Conservation (phyloP, 2,329 filamentous ascomycete genomes). For the Ceratocystis diversiconidia region DNA sequence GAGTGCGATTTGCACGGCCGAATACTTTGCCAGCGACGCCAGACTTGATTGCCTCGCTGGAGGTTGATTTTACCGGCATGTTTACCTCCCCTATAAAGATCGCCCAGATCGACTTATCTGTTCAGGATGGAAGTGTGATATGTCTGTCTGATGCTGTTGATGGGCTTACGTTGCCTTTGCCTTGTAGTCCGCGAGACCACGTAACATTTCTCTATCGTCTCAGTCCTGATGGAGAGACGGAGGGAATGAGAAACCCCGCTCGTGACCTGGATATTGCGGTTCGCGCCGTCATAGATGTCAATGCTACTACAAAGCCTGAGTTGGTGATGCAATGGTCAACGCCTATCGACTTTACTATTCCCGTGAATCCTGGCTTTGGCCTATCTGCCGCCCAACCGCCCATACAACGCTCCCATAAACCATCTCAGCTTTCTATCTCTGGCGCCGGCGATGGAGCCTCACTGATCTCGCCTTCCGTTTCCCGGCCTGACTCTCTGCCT, state of each 20-base stretch:
- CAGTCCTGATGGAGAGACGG: conserved; percentile 35
- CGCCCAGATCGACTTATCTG: conserved; percentile 41
- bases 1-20: conserved; percentile 56
- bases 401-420: conserved; percentile 47
- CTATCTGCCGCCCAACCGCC: conserved; percentile 38
- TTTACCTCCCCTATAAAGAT: conserved; percentile 53
- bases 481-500: conserved; percentile 46
- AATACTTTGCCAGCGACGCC: conserved; percentile 42
- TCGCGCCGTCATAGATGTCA: conserved; percentile 42
- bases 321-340: conserved; percentile 56
- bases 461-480: conserved; percentile 42
- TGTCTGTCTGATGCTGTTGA: conserved; percentile 28
- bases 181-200: conserved; percentile 58
- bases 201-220: conserved; percentile 61
- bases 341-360: conserved; percentile 52
- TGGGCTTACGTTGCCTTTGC: conserved; percentile 38
- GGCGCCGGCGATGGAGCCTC: conserved; percentile 37
- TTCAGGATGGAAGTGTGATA: conserved; percentile 41
- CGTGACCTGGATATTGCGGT: conserved; percentile 47
- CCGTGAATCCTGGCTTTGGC: conserved; percentile 49
- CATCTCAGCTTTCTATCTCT: conserved; percentile 48
- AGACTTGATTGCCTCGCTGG: conserved; percentile 54
- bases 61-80: conserved; percentile 59
- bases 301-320: conserved; percentile 43
- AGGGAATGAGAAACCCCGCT: conserved; percentile 32